A percentile compares a stretch with the other conserved stretches of the same genome.
These are phyloP conservation scores for Pseudogymnoascus sp. DNA, from an alignment of 2,329 filamentous ascomycete species.

Conservation along the genomic window DNA sequence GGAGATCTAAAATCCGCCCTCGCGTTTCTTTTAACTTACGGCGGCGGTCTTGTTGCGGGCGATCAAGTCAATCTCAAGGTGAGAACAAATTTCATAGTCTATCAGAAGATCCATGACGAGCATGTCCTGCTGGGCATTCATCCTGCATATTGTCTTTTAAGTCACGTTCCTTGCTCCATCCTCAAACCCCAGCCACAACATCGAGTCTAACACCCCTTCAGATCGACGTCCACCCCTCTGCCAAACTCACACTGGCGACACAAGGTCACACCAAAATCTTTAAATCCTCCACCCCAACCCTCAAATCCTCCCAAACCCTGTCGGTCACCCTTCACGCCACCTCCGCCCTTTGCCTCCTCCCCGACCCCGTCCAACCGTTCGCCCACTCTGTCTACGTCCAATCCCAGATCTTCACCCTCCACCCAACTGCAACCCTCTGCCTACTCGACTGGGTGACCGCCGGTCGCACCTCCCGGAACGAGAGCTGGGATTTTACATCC, in stretches of 20 bases:
- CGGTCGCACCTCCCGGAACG: constrained; percentile 73
- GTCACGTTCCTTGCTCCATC: not conserved
- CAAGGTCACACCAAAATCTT: constrained; percentile 93
- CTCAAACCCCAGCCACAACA: not conserved
- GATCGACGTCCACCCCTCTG: constrained; percentile 53
- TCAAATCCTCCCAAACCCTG: constrained; percentile 51
- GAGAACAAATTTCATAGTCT: not conserved
- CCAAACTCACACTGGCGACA: constrained; percentile 59
- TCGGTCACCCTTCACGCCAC: constrained; percentile 40
- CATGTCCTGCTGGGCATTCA: not conserved
- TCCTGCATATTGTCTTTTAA: not conserved
- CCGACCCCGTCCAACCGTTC: constrained; percentile 91
- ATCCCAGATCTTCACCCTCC: constrained; percentile 64
- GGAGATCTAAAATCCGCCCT: constrained; percentile 59
- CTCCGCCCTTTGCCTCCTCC: constrained; percentile 59
- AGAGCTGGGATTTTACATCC: constrained; percentile 74
- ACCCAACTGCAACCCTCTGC: constrained; percentile 55
- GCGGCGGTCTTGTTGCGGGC: constrained; percentile 82
- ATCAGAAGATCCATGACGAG: not conserved
- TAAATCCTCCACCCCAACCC: constrained; percentile 55
- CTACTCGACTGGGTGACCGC: constrained; percentile 92
- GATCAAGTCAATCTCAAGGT: constrained; percentile 63
- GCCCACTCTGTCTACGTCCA: constrained; percentile 77
- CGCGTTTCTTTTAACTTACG: constrained; percentile 88
- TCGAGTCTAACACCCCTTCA: constrained; percentile 15